Evolutionary conservation across 495 filamentous ascomycete genomes (phyloP), one percentile per base, ranked within the genome.

Genomic region (Neurospora sp.): DNA sequence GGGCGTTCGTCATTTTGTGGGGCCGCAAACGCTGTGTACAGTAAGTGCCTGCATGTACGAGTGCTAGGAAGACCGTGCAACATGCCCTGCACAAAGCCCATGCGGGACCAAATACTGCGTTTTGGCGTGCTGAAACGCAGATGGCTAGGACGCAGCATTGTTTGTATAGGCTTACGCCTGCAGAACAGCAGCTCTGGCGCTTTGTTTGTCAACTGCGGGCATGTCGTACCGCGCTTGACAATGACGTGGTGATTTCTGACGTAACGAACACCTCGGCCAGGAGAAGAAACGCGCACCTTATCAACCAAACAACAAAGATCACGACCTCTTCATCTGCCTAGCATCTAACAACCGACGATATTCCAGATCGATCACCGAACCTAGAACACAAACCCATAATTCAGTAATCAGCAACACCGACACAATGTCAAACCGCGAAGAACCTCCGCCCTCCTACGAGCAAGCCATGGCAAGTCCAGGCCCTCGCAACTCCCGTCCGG

Each of bases 381-480:
- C 14, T 16, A 62, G 27, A 35, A 35, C 23, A 0, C 0, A 62
- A 4, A 14, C 12, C 54, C 16, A 35, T 1, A 62, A 35, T 35
- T 35, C 54, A 8, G 12, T 31, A 6, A 16, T 35, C 54, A 23
- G 0, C 46, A 11, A 14, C 10, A 60, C 5, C 10, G 4, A 2
- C 40, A 71, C 8, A 31, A 77, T 76, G 74, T 10, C 73, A 7
- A 73, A 41, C 18, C 70, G 73, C 31, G 3, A 69, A n/a, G 71
- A 72, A 16, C 73, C 75, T 2, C 75, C 75, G 1, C 77, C 77
- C 0, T 77, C 77, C 0, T 77, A 78, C 70, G 75, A 77, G n/a
- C 73, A 78, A 46, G 75, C 75, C 6, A 71, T 66, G 12, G 54
- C 54, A 31, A 60, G 23, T 0, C 11, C 23, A 14, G 49, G 49